phyloP scores from a whole-genome alignment of 139 green algal species.

The Ostreobium quekettii region DNA sequence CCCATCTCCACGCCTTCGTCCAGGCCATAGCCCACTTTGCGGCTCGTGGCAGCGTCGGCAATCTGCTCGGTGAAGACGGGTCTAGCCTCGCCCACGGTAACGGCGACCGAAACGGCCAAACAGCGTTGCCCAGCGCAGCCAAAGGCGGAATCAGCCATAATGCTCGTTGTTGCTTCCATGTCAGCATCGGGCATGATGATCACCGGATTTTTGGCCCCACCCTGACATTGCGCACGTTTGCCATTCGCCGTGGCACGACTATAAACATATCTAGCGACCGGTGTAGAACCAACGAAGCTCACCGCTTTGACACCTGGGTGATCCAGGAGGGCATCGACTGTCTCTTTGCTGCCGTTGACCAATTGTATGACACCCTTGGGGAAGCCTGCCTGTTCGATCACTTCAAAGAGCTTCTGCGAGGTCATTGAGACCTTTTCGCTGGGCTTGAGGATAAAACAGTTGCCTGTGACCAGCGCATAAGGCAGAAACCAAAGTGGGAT shows the following conservation, averaged over 20 bases:
- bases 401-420: slow-evolving; percentile 69
- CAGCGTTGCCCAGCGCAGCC: slow-evolving; percentile 93
- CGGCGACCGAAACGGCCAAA: slow-evolving; percentile 88
- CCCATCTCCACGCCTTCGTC: slow-evolving; percentile 77
- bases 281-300: slow-evolving; percentile 87
- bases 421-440: slow-evolving; percentile 74
- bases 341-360: slow-evolving; percentile 79
- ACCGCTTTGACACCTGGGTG: slow-evolving; percentile 86
- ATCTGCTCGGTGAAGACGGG: slow-evolving; percentile 46
- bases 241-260: slow-evolving; percentile 10
- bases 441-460: slow-evolving; percentile 87
- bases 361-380: slow-evolving; percentile 70
- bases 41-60: slow-evolving; percentile 49
- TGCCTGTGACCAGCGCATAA: slow-evolving; percentile 66
- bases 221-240: slow-evolving; percentile 64
- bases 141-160: slow-evolving; percentile 80
- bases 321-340: slow-evolving; percentile 86
- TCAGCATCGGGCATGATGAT: slow-evolving; percentile 92
- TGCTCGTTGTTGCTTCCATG: slow-evolving; percentile 57
- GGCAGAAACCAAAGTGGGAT: slow-evolving; percentile 85
- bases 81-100: slow-evolving; percentile 81
- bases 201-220: slow-evolving; percentile 96
- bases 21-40: slow-evolving; percentile 68
- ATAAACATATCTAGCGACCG: slow-evolving; percentile 81
- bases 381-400: slow-evolving; percentile 70